A percentile compares a stretch with the other conserved stretches of the same genome.
phyloP scores from a whole-genome alignment of 371 early-diverging fungal genomes.

The Mortierella sp. region DNA sequence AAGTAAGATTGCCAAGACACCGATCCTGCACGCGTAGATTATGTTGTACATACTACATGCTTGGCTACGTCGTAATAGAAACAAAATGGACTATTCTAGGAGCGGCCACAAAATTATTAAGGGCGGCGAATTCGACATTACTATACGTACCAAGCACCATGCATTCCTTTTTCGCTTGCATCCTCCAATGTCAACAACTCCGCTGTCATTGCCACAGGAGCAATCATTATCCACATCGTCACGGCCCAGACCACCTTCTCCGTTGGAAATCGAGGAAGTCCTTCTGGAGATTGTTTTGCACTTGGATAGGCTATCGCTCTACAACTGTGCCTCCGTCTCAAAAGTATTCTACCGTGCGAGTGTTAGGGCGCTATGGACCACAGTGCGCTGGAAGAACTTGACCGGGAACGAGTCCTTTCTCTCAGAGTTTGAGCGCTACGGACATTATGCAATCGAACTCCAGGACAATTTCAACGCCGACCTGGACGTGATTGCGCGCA shows the following conservation, averaged over 20 bases:
- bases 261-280: constrained; percentile 42
- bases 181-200: not conserved
- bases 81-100: too few species aligned
- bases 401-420: constrained; percentile 22
- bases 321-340: constrained; percentile 35
- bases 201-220: not conserved
- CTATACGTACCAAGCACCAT: too few species aligned
- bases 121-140: too few species aligned
- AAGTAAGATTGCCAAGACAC: too few species aligned
- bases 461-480: constrained; percentile 48
- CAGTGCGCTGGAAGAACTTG: constrained; percentile 40
- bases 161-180: too few species aligned
- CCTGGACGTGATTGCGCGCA: constrained; percentile 31
- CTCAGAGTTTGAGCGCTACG: constrained; percentile 44
- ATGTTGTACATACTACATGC: too few species aligned
- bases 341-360: constrained; percentile 40
- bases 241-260: constrained; percentile 19
- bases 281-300: constrained; percentile 39
- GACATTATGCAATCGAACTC: constrained; percentile 35
- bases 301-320: constrained; percentile 31
- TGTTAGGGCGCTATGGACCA: constrained; percentile 34
- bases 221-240: not conserved
- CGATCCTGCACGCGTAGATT: too few species aligned
- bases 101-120: too few species aligned
- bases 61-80: too few species aligned